A percentile compares a stretch with the other conserved stretches of the same genome.
phyloP scores from a whole-genome alignment of 1,284 basidiomycete genomes.

The Cutaneotrichosporon cavernicola region DNA sequence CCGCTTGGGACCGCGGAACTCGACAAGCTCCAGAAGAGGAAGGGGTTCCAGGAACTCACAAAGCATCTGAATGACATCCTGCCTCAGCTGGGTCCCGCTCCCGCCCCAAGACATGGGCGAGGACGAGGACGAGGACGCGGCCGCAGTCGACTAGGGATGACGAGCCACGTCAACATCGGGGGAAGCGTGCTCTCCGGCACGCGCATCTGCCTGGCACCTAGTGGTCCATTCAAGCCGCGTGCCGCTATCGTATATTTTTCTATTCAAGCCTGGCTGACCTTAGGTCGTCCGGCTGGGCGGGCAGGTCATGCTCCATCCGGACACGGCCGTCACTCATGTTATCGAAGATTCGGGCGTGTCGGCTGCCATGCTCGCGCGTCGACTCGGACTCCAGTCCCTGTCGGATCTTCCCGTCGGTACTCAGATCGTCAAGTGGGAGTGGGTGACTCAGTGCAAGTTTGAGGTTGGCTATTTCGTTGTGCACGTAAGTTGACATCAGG shows the following conservation, averaged over 20 bases:
- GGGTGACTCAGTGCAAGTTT: slow-evolving; percentile 39
- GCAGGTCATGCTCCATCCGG: slow-evolving; percentile 36
- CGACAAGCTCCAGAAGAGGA: slow-evolving; percentile 22
- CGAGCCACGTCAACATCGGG: background rate
- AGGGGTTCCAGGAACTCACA: slow-evolving; percentile 35
- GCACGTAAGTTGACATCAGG: slow-evolving; percentile 15
- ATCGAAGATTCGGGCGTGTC: slow-evolving; percentile 37
- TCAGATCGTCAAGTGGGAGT: slow-evolving; percentile 44
- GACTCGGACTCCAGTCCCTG: slow-evolving; percentile 37
- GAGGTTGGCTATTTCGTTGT: slow-evolving; percentile 25
- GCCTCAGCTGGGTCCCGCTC: slow-evolving; percentile 13
- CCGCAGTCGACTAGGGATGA: slow-evolving; percentile 4
- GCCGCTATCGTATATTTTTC: slow-evolving; percentile 36
- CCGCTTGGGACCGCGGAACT: slow-evolving; percentile 29
- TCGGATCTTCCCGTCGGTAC: slow-evolving; percentile 42
- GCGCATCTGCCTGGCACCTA: slow-evolving; percentile 33
- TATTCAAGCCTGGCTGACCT: background rate
- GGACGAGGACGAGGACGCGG: slow-evolving; percentile 14
- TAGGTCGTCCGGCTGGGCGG: slow-evolving; percentile 43
- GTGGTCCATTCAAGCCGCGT: slow-evolving; percentile 33
- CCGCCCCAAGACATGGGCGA: slow-evolving; percentile 1
- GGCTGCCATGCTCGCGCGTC: slow-evolving; percentile 20
- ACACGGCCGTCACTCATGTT: slow-evolving; percentile 48
- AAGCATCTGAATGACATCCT: slow-evolving; percentile 34
- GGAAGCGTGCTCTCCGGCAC: background rate